Evolutionary conservation across 2,329 filamentous ascomycete genomes (phyloP).

Genomic region (Ophiostoma perfectum): DNA sequence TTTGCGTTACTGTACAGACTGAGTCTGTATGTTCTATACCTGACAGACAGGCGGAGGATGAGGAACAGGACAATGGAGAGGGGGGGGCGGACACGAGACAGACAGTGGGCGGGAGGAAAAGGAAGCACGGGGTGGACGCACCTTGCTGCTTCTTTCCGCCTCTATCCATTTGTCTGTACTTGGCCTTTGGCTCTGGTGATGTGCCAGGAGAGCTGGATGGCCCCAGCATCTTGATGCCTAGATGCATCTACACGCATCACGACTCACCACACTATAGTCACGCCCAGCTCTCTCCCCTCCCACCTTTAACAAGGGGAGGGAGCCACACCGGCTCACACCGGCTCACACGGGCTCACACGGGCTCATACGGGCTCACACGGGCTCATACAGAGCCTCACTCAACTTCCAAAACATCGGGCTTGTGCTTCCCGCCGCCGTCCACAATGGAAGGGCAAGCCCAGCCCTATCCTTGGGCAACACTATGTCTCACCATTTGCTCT

Average conservation of each 20-base stretch:
- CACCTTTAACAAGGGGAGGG: neutral
- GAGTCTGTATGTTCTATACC: too few relatives aligned
- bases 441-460: neutral
- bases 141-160: neutral
- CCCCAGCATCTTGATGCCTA: neutral
- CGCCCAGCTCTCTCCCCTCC: neutral
- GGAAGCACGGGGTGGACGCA: neutral
- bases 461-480: neutral
- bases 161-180: neutral
- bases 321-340: neutral
- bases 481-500: neutral
- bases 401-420: neutral
- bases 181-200: neutral
- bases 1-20: neutral
- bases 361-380: neutral
- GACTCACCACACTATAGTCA: neutral
- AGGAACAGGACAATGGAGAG: too few relatives aligned
- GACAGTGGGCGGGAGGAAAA: neutral
- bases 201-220: constrained; percentile 1
- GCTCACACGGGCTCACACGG: neutral
- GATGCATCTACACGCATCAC: neutral
- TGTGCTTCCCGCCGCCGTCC: neutral
- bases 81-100: too few relatives aligned
- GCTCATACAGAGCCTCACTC: neutral
- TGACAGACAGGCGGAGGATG: too few relatives aligned